Evolutionary conservation across 352 stramenopile genomes (phyloP).

Genomic region (Phytophthora kernoviae): DNA sequence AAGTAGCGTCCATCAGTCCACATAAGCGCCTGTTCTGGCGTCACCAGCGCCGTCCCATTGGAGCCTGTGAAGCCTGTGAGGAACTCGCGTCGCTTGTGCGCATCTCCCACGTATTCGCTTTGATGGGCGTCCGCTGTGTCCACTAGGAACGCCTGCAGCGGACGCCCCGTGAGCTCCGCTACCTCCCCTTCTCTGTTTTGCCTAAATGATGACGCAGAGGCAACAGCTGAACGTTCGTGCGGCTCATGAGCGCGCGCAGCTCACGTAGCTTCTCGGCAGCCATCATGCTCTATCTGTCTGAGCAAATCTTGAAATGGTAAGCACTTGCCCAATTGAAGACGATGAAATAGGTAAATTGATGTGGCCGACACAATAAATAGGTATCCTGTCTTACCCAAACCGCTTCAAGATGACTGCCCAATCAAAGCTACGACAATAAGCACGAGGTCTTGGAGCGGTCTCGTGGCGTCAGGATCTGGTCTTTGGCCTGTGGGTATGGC

Average conservation of each 20-base stretch:
- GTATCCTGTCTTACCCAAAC: conserved; percentile 23
- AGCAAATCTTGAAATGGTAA: neutral
- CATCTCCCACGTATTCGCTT: conserved; percentile 97
- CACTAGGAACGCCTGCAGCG: conserved; percentile 92
- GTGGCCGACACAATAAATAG: conserved; percentile 38
- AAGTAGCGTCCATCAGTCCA: conserved; percentile 99
- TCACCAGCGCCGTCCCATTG: conserved; percentile 93
- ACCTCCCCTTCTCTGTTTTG: conserved; percentile 35
- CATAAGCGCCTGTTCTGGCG: conserved; percentile 87
- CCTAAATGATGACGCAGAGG: conserved; percentile 61
- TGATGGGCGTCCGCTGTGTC: conserved; percentile 97
- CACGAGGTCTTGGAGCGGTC: conserved; percentile 51
- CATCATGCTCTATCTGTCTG: conserved; percentile 23
- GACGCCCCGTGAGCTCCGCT: conserved; percentile 42
- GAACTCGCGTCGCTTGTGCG: conserved; percentile 95
- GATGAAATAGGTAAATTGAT: conserved; percentile 2
- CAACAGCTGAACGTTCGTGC: conserved; percentile 69
- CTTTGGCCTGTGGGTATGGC: conserved; percentile 81
- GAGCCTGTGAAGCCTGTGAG: conserved; percentile 97
- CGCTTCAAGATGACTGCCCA: conserved; percentile 21
- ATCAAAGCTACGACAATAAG: conserved; percentile 32
- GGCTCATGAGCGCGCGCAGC: conserved; percentile 63
- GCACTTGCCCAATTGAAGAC: neutral
- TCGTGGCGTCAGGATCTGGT: conserved; percentile 74
- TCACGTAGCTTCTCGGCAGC: conserved; percentile 68